Evolutionary conservation across 495 filamentous ascomycete species (phyloP).

Genomic region (Tuber microsphaerosporum): DNA sequence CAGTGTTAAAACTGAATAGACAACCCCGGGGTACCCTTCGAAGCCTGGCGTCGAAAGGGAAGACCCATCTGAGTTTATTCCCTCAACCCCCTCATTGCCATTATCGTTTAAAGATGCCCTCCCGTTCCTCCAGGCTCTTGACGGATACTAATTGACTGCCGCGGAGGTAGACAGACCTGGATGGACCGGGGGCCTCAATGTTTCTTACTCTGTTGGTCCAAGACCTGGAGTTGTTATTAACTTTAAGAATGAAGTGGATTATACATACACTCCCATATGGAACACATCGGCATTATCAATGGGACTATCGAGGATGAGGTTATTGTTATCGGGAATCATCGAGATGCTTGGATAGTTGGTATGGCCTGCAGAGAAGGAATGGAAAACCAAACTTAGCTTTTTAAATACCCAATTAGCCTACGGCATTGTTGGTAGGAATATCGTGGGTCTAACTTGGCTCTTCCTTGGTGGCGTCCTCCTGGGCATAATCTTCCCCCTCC

Average conservation of each 20-base stretch:
- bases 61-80: constrained; percentile 60
- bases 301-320: constrained; percentile 81
- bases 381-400: neutral
- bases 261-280: constrained; percentile 84
- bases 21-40: constrained; percentile 89
- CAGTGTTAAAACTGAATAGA: constrained; percentile 53
- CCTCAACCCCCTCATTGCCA: constrained; percentile 83
- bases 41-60: constrained; percentile 79
- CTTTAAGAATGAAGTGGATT: constrained; percentile 80
- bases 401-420: neutral
- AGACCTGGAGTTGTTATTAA: constrained; percentile 68
- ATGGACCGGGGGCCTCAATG: constrained; percentile 69
- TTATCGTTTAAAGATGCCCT: constrained; percentile 82
- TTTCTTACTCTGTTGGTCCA: constrained; percentile 87
- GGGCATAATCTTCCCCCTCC: too few species aligned
- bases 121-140: constrained; percentile 78
- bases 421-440: too few species aligned
- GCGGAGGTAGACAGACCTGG: constrained; percentile 64
- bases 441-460: too few species aligned
- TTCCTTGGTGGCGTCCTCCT: too few species aligned
- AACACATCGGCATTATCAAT: constrained; percentile 93
- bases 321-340: constrained; percentile 87
- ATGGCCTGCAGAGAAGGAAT: neutral
- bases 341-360: constrained; percentile 70
- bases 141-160: constrained; percentile 75